Evolutionary conservation across 2,329 filamentous ascomycete genomes (phyloP).

Genomic region (Fusarium albidum): DNA sequence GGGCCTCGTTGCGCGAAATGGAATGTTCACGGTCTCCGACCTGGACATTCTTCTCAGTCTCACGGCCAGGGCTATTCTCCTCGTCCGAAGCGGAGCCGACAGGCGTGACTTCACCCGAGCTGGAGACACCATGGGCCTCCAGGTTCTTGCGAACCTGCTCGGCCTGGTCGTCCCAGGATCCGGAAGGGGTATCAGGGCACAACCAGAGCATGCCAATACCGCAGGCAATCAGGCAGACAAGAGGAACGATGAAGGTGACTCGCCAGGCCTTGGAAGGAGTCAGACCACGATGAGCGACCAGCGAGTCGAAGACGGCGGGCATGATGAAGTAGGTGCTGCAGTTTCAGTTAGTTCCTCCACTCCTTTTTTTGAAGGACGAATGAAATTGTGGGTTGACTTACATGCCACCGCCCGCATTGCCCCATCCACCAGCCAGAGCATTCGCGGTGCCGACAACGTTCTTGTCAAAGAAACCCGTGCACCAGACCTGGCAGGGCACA

Average conservation of each 20-base stretch:
- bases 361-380: background rate
- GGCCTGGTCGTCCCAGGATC: constrained; percentile 80
- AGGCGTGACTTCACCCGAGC: constrained; percentile 57
- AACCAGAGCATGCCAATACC: constrained; percentile 75
- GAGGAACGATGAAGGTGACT: constrained; percentile 83
- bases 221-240: constrained; percentile 74
- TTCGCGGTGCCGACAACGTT: constrained; percentile 91
- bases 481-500: constrained; percentile 91
- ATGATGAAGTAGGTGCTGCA: constrained; percentile 83
- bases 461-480: constrained; percentile 92
- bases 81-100: constrained; percentile 51
- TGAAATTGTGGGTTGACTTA: constrained; percentile 18
- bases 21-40: constrained; percentile 55
- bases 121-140: constrained; percentile 52
- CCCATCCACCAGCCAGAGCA: constrained; percentile 82
- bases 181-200: constrained; percentile 83
- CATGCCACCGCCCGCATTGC: constrained; percentile 87
- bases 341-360: constrained; percentile 3
- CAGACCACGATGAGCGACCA: constrained; percentile 68
- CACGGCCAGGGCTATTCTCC: constrained; percentile 46
- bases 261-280: constrained; percentile 79
- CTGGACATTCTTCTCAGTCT: constrained; percentile 48
- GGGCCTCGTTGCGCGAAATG: constrained; percentile 58
- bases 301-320: constrained; percentile 86
- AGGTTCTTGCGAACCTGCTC: constrained; percentile 63